phyloP scores from a whole-genome alignment of 139 green algal genomes.

The Chlamydomonas incerta region DNA sequence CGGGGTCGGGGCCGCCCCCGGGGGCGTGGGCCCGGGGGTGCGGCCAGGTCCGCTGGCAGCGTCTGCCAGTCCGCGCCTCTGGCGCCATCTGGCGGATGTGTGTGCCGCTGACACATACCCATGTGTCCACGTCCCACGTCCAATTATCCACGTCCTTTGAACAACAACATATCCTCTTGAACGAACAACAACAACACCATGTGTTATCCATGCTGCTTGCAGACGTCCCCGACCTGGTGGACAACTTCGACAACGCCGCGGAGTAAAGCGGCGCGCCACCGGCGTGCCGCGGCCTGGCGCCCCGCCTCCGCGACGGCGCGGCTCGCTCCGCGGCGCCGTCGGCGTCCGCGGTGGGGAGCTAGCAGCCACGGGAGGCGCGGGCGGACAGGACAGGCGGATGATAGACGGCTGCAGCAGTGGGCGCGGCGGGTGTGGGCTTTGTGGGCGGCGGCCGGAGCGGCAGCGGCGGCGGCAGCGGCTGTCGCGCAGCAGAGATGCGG shows the following conservation, averaged over 20 bases:
- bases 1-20: too few relatives aligned
- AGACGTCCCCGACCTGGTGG: constrained; percentile 95
- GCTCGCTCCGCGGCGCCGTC: too few relatives aligned
- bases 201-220: background rate
- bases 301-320: too few relatives aligned
- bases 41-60: too few relatives aligned
- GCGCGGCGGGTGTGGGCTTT: too few relatives aligned
- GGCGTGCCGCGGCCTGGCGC: too few relatives aligned
- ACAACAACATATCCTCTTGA: background rate
- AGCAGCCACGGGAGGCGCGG: background rate
- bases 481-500: too few relatives aligned
- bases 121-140: too few relatives aligned
- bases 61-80: too few relatives aligned
- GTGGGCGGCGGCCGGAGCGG: background rate
- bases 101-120: too few relatives aligned
- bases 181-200: background rate
- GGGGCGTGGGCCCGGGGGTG: too few relatives aligned
- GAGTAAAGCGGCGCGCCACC: constrained; percentile 52
- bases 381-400: background rate
- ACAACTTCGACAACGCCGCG: constrained; percentile 87
- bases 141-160: background rate
- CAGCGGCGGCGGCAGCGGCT: background rate
- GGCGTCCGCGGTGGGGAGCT: background rate
- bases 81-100: too few relatives aligned
- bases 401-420: background rate